These are phyloP conservation scores for Eucalyptus viminalis DNA, from an alignment of 345 rosid species.

Conservation along the genomic window DNA sequence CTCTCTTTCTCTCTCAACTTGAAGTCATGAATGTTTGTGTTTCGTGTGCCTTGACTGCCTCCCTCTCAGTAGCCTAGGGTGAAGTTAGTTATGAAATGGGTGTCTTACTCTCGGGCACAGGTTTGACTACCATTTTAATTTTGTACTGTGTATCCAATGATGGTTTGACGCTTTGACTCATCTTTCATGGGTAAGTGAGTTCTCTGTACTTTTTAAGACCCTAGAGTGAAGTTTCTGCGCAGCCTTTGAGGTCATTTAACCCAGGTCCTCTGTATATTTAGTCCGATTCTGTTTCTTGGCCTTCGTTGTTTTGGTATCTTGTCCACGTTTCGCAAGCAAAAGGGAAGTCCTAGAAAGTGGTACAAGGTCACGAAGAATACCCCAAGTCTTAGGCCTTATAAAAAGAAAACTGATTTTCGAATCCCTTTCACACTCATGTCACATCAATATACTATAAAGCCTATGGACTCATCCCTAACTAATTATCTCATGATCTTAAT, in stretches of 20 bases:
- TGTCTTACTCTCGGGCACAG: background rate
- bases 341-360: background rate
- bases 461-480: background rate
- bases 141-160: background rate
- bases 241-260: background rate
- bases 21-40: background rate
- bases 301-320: background rate
- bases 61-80: background rate
- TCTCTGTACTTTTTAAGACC: background rate
- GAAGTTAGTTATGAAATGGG: background rate
- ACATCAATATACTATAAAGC: rapidly evolving
- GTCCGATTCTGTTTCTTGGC: background rate
- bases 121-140: background rate
- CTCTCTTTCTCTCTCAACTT: background rate
- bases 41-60: background rate
- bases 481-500: background rate
- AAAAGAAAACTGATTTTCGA: background rate
- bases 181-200: background rate
- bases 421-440: background rate
- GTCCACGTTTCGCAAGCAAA: background rate
- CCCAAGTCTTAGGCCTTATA: background rate
- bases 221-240: background rate
- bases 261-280: background rate
- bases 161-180: background rate
- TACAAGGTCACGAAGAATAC: background rate